Evolutionary conservation across 2,329 filamentous ascomycete genomes (phyloP), one percentile per base, ranked within the genome.

Genomic region (Botrytis cinerea): DNA sequence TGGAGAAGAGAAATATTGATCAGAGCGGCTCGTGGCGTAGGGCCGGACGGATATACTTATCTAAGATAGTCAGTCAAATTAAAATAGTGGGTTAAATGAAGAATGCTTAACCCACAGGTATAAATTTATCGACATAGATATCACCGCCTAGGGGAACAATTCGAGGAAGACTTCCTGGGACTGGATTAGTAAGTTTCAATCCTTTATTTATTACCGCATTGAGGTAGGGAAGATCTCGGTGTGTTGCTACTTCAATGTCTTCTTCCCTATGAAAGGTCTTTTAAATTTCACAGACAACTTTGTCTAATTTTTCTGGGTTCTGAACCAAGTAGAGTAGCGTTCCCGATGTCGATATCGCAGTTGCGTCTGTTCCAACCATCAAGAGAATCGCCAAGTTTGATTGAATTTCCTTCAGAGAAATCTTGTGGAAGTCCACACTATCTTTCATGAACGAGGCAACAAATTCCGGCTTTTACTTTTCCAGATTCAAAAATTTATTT

Each of bases 101-200:
- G 4, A 4, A 8, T 59, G 16, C 25, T 59, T 59, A 32, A n/a
- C 54, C n/a, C 18, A n/a, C n/a, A 1, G 14, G 28, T 18, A 59
- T 0, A 18, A 59, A 20, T 20, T 5, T 59, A 2, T 59, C 16
- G 54, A 16, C 54, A 10, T 59, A 59, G 20, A 4, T 20, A 20
- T 59, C 54, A 32, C 28, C 54, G 18, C 54, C 54, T 9, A 14
- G n/a, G 3, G 83, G 81, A 5, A 82, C 82, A 45, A 81, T 75
- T 1, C 84, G 77, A 66, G 80, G 81, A 12, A 82, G 60, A 2
- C 54, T 59, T 54, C 74, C 76, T 9, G 57, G 43, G 7, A 75
- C 57, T 0, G 75, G 77, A 28, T 75, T 73, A 25, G 63, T 71
- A 25, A 78, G 71, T 20, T 75, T 62, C 16, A 77, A 61, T 9